Evolutionary conservation across 495 filamentous ascomycete genomes (phyloP).

Genomic region (Platismatia glauca): DNA sequence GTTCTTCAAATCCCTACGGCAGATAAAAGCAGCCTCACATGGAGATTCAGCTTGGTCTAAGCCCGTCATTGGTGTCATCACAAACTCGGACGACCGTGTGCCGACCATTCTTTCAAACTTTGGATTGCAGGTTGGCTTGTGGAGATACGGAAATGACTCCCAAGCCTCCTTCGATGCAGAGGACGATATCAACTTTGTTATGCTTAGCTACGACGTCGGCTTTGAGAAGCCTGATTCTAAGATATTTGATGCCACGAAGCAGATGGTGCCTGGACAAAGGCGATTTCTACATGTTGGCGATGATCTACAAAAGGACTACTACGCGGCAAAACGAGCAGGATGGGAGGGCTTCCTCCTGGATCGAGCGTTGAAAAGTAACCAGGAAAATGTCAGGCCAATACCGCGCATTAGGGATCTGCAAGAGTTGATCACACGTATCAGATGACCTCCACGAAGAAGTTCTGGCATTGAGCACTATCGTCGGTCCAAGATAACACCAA

Average conservation of each 20-base stretch:
- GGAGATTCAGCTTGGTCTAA: conserved; percentile 23
- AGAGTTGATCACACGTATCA: not conserved
- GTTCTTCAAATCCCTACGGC: conserved; percentile 42
- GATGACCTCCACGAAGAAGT: not conserved
- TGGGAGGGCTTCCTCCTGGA: conserved; percentile 53
- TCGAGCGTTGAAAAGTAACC: conserved; percentile 22
- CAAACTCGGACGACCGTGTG: conserved; percentile 71
- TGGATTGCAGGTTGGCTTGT: conserved; percentile 46
- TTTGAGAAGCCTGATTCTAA: conserved; percentile 52
- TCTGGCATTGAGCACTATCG: not conserved
- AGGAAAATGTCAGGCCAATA: conserved; percentile 3
- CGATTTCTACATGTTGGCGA: conserved; percentile 57
- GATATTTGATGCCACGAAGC: conserved; percentile 56
- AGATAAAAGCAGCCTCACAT: conserved; percentile 8
- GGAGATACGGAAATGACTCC: not conserved
- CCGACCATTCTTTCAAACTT: conserved; percentile 50
- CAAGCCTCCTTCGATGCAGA: conserved; percentile 9
- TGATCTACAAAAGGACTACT: conserved; percentile 52
- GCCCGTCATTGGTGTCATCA: conserved; percentile 56
- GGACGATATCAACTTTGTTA: conserved; percentile 54
- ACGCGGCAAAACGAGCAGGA: conserved; percentile 50
- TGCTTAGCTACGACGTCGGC: conserved; percentile 67
- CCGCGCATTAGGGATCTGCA: not conserved
- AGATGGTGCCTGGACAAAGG: conserved; percentile 30
- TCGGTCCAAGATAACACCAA: not conserved